phyloP scores from a whole-genome alignment of 257 asterid genomes.

The Solanum ossicruentum region DNA sequence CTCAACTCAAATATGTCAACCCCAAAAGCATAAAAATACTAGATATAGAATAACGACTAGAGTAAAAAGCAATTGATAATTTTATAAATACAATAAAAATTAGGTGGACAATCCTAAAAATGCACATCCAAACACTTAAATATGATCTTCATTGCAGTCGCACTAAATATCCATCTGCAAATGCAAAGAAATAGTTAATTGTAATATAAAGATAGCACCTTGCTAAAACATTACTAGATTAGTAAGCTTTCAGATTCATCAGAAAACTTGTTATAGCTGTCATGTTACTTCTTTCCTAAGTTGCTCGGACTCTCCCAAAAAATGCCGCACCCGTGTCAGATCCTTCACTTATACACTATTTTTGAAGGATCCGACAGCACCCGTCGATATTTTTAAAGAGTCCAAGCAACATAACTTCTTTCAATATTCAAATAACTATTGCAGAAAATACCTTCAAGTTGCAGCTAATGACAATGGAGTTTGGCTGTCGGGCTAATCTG shows the following conservation, averaged over 20 bases:
- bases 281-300: not conserved
- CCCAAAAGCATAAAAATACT: no score
- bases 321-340: no score
- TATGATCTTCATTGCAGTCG: not conserved
- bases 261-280: not conserved
- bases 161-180: not conserved
- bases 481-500: slow-evolving; percentile 83
- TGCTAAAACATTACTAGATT: not conserved
- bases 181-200: not conserved
- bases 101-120: not conserved
- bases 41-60: no score
- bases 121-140: not conserved
- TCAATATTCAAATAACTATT: not conserved
- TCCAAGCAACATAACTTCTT: not conserved
- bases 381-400: no score
- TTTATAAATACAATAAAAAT: not conserved
- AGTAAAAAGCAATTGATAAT: no score
- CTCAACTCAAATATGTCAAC: no score
- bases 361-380: no score
- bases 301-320: no score
- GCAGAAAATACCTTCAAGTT: slow-evolving; percentile 45
- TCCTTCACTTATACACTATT: no score
- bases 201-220: not conserved
- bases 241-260: not conserved
- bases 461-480: slow-evolving; percentile 90